A percentile compares a stretch with the other conserved stretches of the same genome.
These are phyloP conservation scores for Ogataea glucozyma DNA, from an alignment of 805 yeast genomes.

Conservation along the genomic window DNA sequence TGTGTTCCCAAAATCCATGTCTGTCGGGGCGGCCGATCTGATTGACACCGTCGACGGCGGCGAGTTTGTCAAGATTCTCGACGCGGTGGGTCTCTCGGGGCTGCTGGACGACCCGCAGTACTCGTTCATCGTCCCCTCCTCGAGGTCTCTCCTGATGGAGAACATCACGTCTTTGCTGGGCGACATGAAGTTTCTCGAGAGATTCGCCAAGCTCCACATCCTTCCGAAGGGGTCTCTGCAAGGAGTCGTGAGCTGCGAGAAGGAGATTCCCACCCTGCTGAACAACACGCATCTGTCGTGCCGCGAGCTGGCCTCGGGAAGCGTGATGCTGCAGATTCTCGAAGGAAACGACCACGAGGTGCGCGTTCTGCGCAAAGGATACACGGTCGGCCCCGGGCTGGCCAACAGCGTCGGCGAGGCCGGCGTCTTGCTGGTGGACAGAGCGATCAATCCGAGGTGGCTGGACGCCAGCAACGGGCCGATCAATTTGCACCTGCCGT, in stretches of 20 bases:
- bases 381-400: conserved; percentile 39
- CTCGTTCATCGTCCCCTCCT: conserved; percentile 75
- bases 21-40: conserved; percentile 56
- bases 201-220: conserved; percentile 67
- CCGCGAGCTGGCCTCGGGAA: conserved; percentile 40
- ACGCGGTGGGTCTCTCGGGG: conserved; percentile 42
- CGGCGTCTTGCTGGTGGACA: conserved; percentile 66
- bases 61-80: conserved; percentile 46
- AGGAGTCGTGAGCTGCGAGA: conserved; percentile 49
- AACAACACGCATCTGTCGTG: conserved; percentile 48
- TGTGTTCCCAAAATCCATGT: conserved; percentile 55
- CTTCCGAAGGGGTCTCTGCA: conserved; percentile 57
- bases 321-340: conserved; percentile 40
- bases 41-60: conserved; percentile 53
- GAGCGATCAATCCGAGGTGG: conserved; percentile 70
- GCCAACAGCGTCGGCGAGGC: conserved; percentile 26
- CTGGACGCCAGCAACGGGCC: conserved; percentile 43
- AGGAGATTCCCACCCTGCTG: conserved; percentile 43
- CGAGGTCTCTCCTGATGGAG: conserved; percentile 52
- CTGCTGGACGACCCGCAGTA: conserved; percentile 44
- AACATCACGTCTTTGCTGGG: conserved; percentile 47
- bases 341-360: conserved; percentile 60
- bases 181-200: conserved; percentile 40
- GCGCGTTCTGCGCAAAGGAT: conserved; percentile 60
- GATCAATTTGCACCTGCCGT: conserved; percentile 62